These are phyloP conservation scores for Cymbidium sinense DNA, from an alignment of 106 monocot genomes.

Conservation along the genomic window DNA sequence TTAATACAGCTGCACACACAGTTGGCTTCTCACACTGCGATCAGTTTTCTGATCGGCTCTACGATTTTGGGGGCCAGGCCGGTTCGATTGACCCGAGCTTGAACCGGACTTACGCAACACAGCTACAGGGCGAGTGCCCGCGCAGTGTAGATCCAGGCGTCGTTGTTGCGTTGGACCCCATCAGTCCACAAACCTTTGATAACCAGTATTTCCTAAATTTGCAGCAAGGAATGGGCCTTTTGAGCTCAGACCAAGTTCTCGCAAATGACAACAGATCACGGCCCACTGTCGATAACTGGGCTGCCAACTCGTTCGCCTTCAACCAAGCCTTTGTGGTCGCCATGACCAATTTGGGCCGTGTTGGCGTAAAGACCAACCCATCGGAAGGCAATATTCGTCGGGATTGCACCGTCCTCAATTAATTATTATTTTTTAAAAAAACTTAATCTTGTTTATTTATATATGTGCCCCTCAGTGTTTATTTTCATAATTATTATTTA, in stretches of 20 bases:
- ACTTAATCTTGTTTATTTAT: too few species aligned
- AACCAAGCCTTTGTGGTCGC: conserved; percentile 31
- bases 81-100: conserved; percentile 38
- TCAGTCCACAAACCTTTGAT: conserved; percentile 51
- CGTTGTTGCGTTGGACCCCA: conserved; percentile 51
- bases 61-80: conserved; percentile 21
- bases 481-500: too few species aligned
- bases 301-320: conserved; percentile 14
- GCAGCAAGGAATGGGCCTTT: conserved; percentile 53
- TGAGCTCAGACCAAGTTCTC: conserved; percentile 57
- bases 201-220: conserved; percentile 72
- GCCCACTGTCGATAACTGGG: conserved; percentile 24
- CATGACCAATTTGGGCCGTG: conserved; percentile 36
- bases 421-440: too few species aligned
- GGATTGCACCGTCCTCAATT: conserved; percentile 31
- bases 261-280: conserved; percentile 29
- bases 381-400: conserved; percentile 30
- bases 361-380: conserved; percentile 34
- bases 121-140: conserved; percentile 41
- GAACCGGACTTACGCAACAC: conserved; percentile 35
- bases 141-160: conserved; percentile 7
- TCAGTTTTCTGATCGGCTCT: conserved; percentile 44
- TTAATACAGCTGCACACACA: conserved; percentile 35
- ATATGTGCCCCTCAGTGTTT: not conserved
- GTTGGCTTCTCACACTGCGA: conserved; percentile 56